Evolutionary conservation across 345 rosid genomes (phyloP).

Genomic region (Trapa bicornis): DNA sequence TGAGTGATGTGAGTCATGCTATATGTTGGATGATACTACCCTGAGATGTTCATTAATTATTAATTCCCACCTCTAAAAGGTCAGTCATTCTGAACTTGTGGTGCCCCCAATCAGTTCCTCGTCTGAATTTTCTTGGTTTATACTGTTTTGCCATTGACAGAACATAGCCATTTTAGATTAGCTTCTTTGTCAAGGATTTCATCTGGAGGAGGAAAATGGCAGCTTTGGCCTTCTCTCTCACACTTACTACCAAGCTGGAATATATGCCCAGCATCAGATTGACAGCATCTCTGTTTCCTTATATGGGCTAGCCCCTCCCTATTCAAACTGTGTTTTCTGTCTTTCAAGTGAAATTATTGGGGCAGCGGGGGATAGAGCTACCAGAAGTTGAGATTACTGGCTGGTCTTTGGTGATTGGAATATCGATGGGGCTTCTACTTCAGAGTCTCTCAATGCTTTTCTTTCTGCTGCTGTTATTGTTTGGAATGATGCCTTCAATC

Average conservation of each 20-base stretch:
- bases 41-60: neutral
- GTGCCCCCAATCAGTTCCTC: neutral
- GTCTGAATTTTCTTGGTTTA: neutral
- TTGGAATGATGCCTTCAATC: slow-evolving; percentile 14
- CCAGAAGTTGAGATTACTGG: neutral
- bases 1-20: neutral
- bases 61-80: neutral
- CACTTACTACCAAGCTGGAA: neutral
- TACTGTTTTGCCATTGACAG: neutral
- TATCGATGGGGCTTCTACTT: slow-evolving; percentile 60
- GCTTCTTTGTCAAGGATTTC: neutral
- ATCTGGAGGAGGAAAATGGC: neutral
- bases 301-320: neutral
- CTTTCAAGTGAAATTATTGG: neutral
- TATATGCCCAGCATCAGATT: neutral
- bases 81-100: neutral
- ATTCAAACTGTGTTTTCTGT: neutral
- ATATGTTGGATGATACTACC: neutral
- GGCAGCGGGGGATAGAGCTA: neutral
- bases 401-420: slow-evolving; percentile 6
- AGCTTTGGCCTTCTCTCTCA: neutral
- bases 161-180: neutral
- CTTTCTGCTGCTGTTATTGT: slow-evolving; percentile 12
- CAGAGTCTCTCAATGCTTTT: slow-evolving; percentile 45
- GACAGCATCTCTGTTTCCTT: neutral